Evolutionary conservation across 2,329 filamentous ascomycete genomes (phyloP), one percentile per base, ranked within the genome.

Genomic region (Colletotrichum sp.): DNA sequence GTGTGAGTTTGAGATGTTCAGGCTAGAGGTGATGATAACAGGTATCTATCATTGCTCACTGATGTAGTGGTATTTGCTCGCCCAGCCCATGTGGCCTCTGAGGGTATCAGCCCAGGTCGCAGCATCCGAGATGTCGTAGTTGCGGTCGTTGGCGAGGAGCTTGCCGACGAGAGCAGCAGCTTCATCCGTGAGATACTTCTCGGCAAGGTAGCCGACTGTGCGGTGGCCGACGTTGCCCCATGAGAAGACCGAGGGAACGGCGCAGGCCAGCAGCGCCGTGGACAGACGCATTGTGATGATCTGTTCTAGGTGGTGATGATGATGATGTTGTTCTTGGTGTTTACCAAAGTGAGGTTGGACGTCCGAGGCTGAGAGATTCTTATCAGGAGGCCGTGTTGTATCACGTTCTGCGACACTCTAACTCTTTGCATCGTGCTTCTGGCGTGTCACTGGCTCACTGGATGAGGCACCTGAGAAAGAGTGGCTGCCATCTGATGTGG

Each of bases 51-150:
- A 22, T 13, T 36, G 28, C 44, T 36, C 30, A 77, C 76, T 77
- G 72, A 78, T 76, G 61, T 72, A 78, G 70, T 78, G 77, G 70
- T 77, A 78, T 39, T 77, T 74, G 72, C 72, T 77, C 19, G 75
- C 73, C 65, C 75, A 72, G 72, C 75, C 72, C 72, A 76, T 77
- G 60, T 75, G 68, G 52, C 72, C 72, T 30, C 77, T 68, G 12
- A 77, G 72, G 4, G 76, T 75, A 55, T 78, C 77, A 3, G 77
- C 77, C 77, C 77, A 78, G 12, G 77, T 76, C 7, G 74, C 71
- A 15, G 76, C 69, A 36, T 76, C 74, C 16, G 76, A 77, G n/a
- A 78, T 60, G 74, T 77, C 76, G 57, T 72, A 78, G 57, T 77
- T 69, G 60, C 60, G 63, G 32, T 77, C 77, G 64, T 75, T 77